phyloP scores from a whole-genome alignment of 2,329 filamentous ascomycete genomes.

The Aureobasidium leucospermi region DNA sequence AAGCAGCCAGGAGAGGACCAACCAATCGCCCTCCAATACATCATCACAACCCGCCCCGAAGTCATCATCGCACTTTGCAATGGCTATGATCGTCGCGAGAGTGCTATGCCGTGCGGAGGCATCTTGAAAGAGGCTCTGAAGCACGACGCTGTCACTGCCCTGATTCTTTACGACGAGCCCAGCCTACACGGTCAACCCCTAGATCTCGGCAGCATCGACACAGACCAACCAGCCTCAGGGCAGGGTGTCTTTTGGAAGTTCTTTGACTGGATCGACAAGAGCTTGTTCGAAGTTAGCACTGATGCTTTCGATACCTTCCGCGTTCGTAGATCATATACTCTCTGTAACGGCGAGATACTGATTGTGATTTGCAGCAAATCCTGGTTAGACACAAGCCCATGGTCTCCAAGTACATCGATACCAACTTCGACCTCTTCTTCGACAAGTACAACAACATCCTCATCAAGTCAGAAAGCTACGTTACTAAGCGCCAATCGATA shows the following conservation, averaged over 20 bases:
- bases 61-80: constrained; percentile 82
- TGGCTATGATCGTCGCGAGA: constrained; percentile 84
- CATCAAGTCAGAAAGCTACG: constrained; percentile 89
- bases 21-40: constrained; percentile 79
- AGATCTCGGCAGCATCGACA: constrained; percentile 69
- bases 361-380: constrained; percentile 59
- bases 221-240: constrained; percentile 66
- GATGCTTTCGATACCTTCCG: constrained; percentile 97
- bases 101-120: constrained; percentile 82
- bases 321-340: constrained; percentile 44
- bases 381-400: constrained; percentile 89
- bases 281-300: constrained; percentile 91
- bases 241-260: constrained; percentile 92
- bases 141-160: constrained; percentile 80
- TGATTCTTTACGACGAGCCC: constrained; percentile 89
- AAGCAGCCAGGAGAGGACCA: constrained; percentile 63
- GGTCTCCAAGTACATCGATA: constrained; percentile 76
- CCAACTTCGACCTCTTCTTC: constrained; percentile 93
- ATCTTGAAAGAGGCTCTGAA: constrained; percentile 86
- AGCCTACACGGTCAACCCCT: constrained; percentile 64
- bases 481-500: constrained; percentile 96
- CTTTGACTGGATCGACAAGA: constrained; percentile 95
- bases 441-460: constrained; percentile 79
- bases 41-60: constrained; percentile 78
- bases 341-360: neutral